Conservation (phyloP, 148 eudicot species). For the Dysphania ambrosioides region DNA sequence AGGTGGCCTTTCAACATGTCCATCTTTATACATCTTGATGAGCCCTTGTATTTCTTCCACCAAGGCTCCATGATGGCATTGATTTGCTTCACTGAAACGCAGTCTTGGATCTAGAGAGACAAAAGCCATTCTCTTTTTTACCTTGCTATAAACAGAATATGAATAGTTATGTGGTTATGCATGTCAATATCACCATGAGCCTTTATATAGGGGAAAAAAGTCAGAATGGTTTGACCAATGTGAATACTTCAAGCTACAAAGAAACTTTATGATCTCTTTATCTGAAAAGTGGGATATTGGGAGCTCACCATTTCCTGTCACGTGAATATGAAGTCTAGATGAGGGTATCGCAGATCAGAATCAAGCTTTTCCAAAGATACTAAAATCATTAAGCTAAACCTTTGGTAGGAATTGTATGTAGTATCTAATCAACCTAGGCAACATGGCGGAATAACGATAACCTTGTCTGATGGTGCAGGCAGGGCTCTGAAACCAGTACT, state of each 20-base stretch:
- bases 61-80: conserved; percentile 23
- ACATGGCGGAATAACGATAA: conserved; percentile 19
- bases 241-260: conserved; percentile 22
- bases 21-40: conserved; percentile 43
- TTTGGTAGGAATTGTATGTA: conserved; percentile 3
- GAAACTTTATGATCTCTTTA: conserved; percentile 24
- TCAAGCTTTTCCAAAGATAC: not conserved
- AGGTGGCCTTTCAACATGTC: conserved; percentile 43
- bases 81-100: conserved; percentile 16
- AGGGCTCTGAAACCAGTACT: conserved; percentile 6
- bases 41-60: conserved; percentile 57
- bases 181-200: conserved; percentile 11
- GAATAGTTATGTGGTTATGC: conserved; percentile 14
- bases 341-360: not conserved
- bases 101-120: conserved; percentile 27
- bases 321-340: not conserved
- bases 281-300: conserved; percentile 22
- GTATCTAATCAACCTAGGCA: conserved; percentile 25
- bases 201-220: conserved; percentile 26
- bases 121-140: conserved; percentile 23
- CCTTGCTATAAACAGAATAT: not conserved
- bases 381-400: not conserved
- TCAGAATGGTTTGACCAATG: conserved; percentile 13
- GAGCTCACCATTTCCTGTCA: not conserved
- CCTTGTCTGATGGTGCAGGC: conserved; percentile 2